Percentiles rank a stretch among this genome's conserved stretches.
These are phyloP conservation scores for Tricholoma hemisulphureum DNA, from an alignment of 768 basidiomycete genomes.

Conservation along the genomic window DNA sequence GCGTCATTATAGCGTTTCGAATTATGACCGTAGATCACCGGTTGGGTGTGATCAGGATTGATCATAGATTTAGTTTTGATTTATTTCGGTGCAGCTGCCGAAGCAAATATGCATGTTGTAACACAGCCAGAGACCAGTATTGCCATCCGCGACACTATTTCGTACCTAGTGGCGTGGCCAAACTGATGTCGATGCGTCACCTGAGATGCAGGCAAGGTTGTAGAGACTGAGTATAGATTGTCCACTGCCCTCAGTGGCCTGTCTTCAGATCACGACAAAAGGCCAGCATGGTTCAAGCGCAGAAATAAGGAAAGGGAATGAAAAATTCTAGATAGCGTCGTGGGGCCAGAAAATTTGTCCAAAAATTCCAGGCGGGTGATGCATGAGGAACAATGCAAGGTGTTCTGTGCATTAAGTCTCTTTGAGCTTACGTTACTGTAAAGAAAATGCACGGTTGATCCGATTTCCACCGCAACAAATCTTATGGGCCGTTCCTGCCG, in stretches of 20 bases:
- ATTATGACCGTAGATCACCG: background rate
- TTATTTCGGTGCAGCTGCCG: no score
- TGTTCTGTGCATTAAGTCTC: background rate
- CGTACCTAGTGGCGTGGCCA: background rate
- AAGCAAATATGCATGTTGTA: no score
- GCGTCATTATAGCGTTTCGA: conserved; percentile 20
- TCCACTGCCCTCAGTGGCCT: background rate
- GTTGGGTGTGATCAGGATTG: background rate
- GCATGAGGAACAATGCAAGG: background rate
- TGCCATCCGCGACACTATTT: background rate
- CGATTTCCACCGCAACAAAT: background rate
- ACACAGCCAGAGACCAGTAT: background rate
- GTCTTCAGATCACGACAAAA: background rate
- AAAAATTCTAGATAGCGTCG: background rate
- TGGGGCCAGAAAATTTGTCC: background rate
- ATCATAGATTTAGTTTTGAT: no score
- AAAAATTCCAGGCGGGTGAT: background rate
- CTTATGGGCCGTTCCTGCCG: background rate
- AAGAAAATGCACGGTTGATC: background rate
- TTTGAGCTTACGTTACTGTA: no score
- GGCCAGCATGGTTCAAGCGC: background rate
- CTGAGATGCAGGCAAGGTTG: background rate
- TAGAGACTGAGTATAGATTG: background rate
- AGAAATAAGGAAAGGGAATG: background rate
- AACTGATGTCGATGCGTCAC: background rate